Conservation (phyloP, 2,329 filamentous ascomycete species). For the Allantophomopsis cytisporea region DNA sequence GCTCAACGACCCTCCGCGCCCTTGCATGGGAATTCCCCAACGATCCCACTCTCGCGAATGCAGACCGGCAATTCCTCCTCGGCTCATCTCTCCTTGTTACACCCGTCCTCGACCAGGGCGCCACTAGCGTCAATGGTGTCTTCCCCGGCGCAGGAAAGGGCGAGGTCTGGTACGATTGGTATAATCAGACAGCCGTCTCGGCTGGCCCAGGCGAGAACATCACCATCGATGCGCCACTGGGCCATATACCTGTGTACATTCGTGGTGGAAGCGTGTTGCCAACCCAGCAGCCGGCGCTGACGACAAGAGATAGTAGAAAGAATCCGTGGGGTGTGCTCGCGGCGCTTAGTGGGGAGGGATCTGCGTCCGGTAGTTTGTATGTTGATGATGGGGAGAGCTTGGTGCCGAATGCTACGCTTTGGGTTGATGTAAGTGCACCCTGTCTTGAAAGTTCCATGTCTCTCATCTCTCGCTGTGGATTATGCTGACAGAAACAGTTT, state of each 20-base stretch:
- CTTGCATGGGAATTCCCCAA: slow-evolving; percentile 63
- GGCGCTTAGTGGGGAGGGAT: slow-evolving; percentile 38
- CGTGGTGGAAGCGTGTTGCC: slow-evolving; percentile 56
- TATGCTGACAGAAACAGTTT: slow-evolving; percentile 20
- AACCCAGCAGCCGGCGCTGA: slow-evolving; percentile 53
- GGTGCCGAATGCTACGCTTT: slow-evolving; percentile 36
- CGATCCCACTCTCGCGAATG: slow-evolving; percentile 51
- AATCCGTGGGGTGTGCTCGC: slow-evolving; percentile 56
- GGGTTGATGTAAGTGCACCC: slow-evolving; percentile 13
- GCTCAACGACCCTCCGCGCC: slow-evolving; percentile 59
- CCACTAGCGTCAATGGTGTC: slow-evolving; percentile 47
- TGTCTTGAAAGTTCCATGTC: slow-evolving; percentile 21
- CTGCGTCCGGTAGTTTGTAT: slow-evolving; percentile 50
- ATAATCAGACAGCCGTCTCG: slow-evolving; percentile 43
- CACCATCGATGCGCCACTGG: slow-evolving; percentile 45
- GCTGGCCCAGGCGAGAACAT: slow-evolving; percentile 36
- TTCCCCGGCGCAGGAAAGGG: slow-evolving; percentile 42
- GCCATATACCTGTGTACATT: slow-evolving; percentile 59
- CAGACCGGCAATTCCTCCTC: slow-evolving; percentile 60
- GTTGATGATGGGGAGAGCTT: slow-evolving; percentile 64
- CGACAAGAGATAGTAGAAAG: slow-evolving; percentile 45
- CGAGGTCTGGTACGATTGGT: slow-evolving; percentile 69
- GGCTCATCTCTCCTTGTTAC: slow-evolving; percentile 52
- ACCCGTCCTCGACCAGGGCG: slow-evolving; percentile 51
- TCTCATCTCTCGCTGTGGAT: slow-evolving; percentile 2